Conservation (phyloP, 31 red algal species). For the Odonthalia washingtoniensis region DNA sequence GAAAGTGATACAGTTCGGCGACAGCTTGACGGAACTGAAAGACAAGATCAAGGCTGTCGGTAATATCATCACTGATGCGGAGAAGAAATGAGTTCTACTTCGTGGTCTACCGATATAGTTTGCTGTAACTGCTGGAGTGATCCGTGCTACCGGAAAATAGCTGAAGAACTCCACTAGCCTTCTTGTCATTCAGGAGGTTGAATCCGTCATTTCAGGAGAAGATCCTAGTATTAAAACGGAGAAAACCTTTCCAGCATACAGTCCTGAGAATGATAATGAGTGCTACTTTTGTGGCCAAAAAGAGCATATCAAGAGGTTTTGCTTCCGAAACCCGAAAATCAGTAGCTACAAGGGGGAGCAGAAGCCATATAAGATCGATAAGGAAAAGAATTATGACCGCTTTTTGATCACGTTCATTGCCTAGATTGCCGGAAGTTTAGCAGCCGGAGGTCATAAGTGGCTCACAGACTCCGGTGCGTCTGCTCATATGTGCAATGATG, state of each 20-base stretch:
- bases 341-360: slow-evolving; percentile 5
- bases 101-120: slow-evolving; percentile 19
- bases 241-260: not conserved
- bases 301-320: not conserved
- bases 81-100: slow-evolving; percentile 23
- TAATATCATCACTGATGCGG: not conserved
- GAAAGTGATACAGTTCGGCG: slow-evolving; percentile 22
- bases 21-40: slow-evolving; percentile 28
- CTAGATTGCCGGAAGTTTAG: not conserved
- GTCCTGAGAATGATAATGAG: not conserved
- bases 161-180: not conserved
- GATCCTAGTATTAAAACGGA: not conserved
- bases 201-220: not conserved
- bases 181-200: slow-evolving; percentile 21
- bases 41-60: not conserved
- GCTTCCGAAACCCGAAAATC: slow-evolving; percentile 5
- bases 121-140: slow-evolving; percentile 38
- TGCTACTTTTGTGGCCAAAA: slow-evolving; percentile 17
- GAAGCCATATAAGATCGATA: not conserved
- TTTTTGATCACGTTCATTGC: not conserved
- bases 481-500: slow-evolving; percentile 40
- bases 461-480: slow-evolving; percentile 42
- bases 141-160: slow-evolving; percentile 6
- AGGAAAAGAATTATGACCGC: not conserved
- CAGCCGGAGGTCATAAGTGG: slow-evolving; percentile 7